Conservation (phyloP, 2,329 filamentous ascomycete genomes). For the Paracorniculantispora psalliotae region DNA sequence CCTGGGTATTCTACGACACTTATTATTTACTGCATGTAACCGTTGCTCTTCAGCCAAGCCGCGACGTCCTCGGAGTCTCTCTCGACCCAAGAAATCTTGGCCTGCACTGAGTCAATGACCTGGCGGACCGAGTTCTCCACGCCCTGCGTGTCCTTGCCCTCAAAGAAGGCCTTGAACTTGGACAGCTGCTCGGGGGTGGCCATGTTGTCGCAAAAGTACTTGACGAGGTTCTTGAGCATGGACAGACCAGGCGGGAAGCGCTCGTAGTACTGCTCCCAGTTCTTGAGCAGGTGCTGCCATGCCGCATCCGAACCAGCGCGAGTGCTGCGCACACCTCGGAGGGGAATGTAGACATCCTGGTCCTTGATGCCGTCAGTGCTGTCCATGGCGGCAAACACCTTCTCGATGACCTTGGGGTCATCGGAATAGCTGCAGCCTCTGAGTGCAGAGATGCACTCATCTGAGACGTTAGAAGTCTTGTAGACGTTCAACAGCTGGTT, state of each 20-base stretch:
- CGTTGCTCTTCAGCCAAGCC: conserved; percentile 42
- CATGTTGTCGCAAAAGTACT: conserved; percentile 77
- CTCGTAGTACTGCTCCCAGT: conserved; percentile 70
- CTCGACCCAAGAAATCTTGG: conserved; percentile 77
- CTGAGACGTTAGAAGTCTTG: conserved; percentile 42
- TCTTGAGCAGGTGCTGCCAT: conserved; percentile 76
- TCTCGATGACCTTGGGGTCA: conserved; percentile 73
- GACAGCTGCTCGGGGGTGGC: conserved; percentile 69
- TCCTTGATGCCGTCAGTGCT: conserved; percentile 76
- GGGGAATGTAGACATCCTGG: conserved; percentile 90
- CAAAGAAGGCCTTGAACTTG: conserved; percentile 76
- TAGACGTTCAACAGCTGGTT: conserved; percentile 67
- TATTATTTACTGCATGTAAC: conserved; percentile 21
- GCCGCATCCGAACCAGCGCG: conserved; percentile 72
- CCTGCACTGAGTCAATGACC: conserved; percentile 75
- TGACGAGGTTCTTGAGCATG: conserved; percentile 80
- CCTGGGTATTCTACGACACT: background rate
- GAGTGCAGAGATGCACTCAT: conserved; percentile 89
- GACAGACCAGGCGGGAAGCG: conserved; percentile 78
- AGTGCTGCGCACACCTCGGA: conserved; percentile 72
- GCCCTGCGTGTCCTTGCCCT: conserved; percentile 71
- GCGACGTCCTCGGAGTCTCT: conserved; percentile 70
- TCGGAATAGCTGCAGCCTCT: conserved; percentile 75
- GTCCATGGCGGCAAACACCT: conserved; percentile 69
- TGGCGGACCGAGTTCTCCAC: conserved; percentile 89